These are phyloP conservation scores for Haplosporangium sp. DNA, from an alignment of 371 early-diverging fungal genomes.

Conservation along the genomic window DNA sequence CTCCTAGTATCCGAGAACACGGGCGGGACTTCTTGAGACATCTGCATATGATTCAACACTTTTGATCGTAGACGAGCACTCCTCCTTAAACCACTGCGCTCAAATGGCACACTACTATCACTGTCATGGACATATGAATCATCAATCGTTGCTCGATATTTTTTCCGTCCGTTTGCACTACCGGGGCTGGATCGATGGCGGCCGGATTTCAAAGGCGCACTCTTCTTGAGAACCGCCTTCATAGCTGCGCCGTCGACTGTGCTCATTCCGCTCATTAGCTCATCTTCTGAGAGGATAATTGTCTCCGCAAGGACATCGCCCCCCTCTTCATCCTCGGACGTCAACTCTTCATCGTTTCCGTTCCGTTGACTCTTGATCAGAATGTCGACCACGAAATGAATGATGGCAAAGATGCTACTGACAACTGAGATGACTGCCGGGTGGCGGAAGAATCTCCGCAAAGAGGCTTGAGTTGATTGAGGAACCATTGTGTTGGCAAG, in stretches of 20 bases:
- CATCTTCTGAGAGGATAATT: slow-evolving; percentile 4
- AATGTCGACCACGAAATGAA: slow-evolving; percentile 51
- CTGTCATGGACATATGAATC: background rate
- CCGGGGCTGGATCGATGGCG: slow-evolving; percentile 3
- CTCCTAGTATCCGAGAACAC: slow-evolving; percentile 4
- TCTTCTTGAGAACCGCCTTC: background rate
- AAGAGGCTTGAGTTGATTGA: slow-evolving; percentile 27
- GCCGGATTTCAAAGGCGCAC: background rate
- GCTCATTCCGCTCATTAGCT: background rate
- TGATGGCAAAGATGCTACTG: slow-evolving; percentile 28
- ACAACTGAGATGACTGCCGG: slow-evolving; percentile 38
- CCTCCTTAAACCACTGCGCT: slow-evolving; percentile 4
- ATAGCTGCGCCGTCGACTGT: background rate
- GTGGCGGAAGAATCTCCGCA: slow-evolving; percentile 34
- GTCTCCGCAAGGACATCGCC: slow-evolving; percentile 8
- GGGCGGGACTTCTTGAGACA: background rate
- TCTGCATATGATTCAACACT: background rate
- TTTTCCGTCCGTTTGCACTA: background rate
- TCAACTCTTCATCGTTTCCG: slow-evolving; percentile 31
- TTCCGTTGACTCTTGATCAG: slow-evolving; percentile 54
- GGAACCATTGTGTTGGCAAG: slow-evolving; percentile 27
- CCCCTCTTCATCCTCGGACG: slow-evolving; percentile 17
- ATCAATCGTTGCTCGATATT: background rate
- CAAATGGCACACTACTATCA: background rate
- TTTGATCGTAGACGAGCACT: slow-evolving; percentile 8